Conservation (phyloP, 345 rosid genomes). For the Arabidopsis suecica region DNA sequence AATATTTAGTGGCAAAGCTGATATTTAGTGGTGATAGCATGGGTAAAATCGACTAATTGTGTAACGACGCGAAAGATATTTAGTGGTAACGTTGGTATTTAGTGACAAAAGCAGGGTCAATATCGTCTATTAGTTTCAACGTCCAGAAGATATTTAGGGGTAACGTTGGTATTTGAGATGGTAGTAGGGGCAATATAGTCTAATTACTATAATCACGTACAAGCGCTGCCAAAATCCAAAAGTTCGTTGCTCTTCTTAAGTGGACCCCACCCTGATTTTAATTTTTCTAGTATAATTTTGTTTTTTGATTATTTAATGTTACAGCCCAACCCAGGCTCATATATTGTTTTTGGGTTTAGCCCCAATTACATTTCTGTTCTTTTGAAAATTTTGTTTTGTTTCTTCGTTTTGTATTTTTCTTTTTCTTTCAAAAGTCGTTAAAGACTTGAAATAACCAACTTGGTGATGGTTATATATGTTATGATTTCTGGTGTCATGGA, state of each 20-base stretch:
- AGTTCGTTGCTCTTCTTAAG: conserved; percentile 14
- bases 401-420: too few relatives aligned
- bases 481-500: neutral
- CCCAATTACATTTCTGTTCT: neutral
- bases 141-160: conserved; percentile 2
- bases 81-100: conserved; percentile 7
- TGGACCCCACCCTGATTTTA: conserved; percentile 3
- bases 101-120: neutral
- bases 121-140: neutral
- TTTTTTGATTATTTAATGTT: neutral
- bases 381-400: too few relatives aligned
- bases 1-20: neutral
- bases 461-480: too few relatives aligned
- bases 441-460: neutral
- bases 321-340: neutral
- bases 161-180: neutral
- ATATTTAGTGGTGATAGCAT: neutral
- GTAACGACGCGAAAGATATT: conserved; percentile 12
- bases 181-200: conserved; percentile 27
- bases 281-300: neutral
- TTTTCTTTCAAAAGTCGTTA: too few relatives aligned
- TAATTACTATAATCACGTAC: conserved; percentile 8
- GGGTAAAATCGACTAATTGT: neutral
- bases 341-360: neutral
- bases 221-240: conserved; percentile 3